Conservation (phyloP, 495 filamentous ascomycete genomes). For the Aspergillus carlsbadensis region DNA sequence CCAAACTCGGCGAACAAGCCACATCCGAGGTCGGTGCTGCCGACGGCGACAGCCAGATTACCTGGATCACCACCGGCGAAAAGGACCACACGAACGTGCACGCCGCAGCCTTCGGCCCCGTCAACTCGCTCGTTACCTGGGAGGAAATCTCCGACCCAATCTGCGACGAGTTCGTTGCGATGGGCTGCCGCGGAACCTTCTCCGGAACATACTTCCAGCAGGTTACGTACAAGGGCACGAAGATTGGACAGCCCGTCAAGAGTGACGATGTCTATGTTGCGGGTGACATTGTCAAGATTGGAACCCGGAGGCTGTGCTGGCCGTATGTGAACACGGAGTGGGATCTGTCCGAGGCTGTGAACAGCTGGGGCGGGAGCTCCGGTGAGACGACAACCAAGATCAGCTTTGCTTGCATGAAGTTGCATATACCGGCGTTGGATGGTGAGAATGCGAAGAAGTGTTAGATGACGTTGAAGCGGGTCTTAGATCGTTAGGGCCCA, state of each 20-base stretch:
- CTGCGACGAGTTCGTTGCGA: slow-evolving; percentile 47
- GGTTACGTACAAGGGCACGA: slow-evolving; percentile 40
- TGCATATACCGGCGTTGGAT: neutral
- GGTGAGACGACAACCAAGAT: slow-evolving; percentile 36
- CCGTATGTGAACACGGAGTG: slow-evolving; percentile 53
- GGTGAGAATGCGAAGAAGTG: too few species aligned
- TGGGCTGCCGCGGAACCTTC: slow-evolving; percentile 51
- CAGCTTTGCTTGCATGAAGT: slow-evolving; percentile 45
- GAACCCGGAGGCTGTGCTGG: slow-evolving; percentile 51
- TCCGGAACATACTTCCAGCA: slow-evolving; percentile 52
- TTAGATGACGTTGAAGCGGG: too few species aligned
- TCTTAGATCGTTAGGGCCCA: too few species aligned
- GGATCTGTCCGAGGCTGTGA: slow-evolving; percentile 37
- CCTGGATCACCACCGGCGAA: slow-evolving; percentile 44
- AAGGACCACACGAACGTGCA: slow-evolving; percentile 56
- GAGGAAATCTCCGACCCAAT: slow-evolving; percentile 48
- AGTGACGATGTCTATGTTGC: slow-evolving; percentile 47
- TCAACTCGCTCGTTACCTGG: slow-evolving; percentile 50
- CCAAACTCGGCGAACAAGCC: slow-evolving; percentile 45
- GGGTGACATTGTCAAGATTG: slow-evolving; percentile 52
- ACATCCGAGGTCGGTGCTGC: slow-evolving; percentile 45
- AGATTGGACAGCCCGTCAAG: slow-evolving; percentile 40
- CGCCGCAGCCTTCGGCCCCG: slow-evolving; percentile 46
- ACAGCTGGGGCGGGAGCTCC: slow-evolving; percentile 10
- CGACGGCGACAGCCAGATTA: slow-evolving; percentile 51